Percentiles rank a stretch among this genome's conserved stretches.
These are phyloP conservation scores for Pichia sp. DNA, from an alignment of 1,139 yeast genomes.

Conservation along the genomic window DNA sequence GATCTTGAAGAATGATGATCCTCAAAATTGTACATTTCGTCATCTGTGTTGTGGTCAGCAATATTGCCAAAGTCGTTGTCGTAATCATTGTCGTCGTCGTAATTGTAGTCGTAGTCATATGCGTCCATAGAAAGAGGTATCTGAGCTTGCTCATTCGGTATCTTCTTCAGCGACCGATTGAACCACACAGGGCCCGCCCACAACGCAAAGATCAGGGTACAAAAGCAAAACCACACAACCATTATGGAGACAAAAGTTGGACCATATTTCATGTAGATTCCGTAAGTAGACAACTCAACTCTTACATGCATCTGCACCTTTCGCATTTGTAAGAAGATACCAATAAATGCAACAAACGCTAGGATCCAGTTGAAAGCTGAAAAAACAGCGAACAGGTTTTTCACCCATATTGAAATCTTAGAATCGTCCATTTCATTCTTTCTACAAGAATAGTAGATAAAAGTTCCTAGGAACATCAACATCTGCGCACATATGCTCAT, in stretches of 20 bases:
- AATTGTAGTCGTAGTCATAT: conserved; percentile 9
- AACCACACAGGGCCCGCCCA: conserved; percentile 48
- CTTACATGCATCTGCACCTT: conserved; percentile 33
- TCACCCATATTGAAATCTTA: conserved; percentile 27
- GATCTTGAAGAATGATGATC: background rate
- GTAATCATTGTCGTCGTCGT: conserved; percentile 7
- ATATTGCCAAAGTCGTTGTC: conserved; percentile 1
- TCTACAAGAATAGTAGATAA: conserved; percentile 38
- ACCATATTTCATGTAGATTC: conserved; percentile 42
- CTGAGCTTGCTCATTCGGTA: background rate
- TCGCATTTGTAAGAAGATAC: conserved; percentile 29
- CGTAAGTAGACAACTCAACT: conserved; percentile 40
- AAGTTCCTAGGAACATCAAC: conserved; percentile 32
- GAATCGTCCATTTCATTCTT: conserved; percentile 34
- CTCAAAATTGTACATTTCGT: background rate
- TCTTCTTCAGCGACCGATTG: conserved; percentile 19
- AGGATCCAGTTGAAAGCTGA: conserved; percentile 29
- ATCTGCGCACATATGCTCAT: conserved; percentile 32
- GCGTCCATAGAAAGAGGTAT: conserved; percentile 8
- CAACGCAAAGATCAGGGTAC: conserved; percentile 19
- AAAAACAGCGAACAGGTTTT: conserved; percentile 33
- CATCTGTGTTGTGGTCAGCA: background rate
- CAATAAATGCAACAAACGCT: conserved; percentile 26
- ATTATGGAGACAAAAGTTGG: conserved; percentile 14
- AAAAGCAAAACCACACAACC: conserved; percentile 35